Conservation (phyloP, 140 eudicot species). For the Oenanthe javanica region DNA sequence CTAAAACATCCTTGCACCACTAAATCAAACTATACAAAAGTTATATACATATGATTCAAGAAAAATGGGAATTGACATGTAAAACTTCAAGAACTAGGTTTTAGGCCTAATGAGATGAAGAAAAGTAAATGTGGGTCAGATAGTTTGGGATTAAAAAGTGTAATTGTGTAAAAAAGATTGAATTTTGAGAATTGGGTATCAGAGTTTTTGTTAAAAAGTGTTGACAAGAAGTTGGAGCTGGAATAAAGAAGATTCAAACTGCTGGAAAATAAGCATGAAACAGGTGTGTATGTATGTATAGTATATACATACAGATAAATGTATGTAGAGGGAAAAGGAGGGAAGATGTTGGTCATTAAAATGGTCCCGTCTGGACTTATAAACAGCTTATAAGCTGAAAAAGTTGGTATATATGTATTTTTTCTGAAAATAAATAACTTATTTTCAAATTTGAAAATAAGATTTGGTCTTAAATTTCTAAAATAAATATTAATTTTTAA, state of each 20-base stretch:
- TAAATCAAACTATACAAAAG: neutral
- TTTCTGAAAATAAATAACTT: too few species aligned
- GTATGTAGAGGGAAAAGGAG: neutral
- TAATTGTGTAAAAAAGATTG: neutral
- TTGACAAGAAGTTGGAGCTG: neutral
- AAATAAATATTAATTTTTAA: too few species aligned
- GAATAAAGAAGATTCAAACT: neutral
- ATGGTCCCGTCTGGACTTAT: too few species aligned
- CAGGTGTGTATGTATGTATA: neutral
- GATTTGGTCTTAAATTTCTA: too few species aligned
- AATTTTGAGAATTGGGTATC: neutral
- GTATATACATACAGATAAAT: neutral
- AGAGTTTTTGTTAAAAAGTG: neutral
- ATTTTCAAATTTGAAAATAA: too few species aligned
- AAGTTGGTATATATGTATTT: too few species aligned
- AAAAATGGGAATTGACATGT: neutral
- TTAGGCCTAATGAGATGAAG: neutral
- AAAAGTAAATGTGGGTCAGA: neutral
- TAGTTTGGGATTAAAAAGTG: neutral
- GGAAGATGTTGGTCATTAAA: neutral
- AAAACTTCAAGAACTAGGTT: neutral
- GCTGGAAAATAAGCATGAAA: constrained; percentile 5
- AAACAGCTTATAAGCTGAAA: too few species aligned
- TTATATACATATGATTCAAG: neutral
- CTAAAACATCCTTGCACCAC: neutral